Evolutionary conservation across 805 yeast species (phyloP), one percentile per base, ranked within the genome.

Genomic region (Kurtzmaniella cleridarum): DNA sequence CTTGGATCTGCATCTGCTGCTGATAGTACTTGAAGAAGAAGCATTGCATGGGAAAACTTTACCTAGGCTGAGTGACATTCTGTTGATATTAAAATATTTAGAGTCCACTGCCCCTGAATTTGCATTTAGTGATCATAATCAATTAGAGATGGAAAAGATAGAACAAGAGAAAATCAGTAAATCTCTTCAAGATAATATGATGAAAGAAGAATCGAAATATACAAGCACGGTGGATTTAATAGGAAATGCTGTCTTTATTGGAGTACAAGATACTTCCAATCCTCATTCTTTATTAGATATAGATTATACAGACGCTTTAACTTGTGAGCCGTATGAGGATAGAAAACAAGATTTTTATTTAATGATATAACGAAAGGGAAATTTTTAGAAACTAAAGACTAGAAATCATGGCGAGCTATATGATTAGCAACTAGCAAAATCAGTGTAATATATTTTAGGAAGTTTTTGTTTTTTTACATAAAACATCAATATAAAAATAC

Each of bases 201-300:
- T 49, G 27, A 32, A 32, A 9, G 35, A 38, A 4, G 33, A 30
- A 32, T 33, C 35, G 2, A 35, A 31, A 10, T 41, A 30, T 29
- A 35, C 27, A 3, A 45, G 51, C 3, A 44, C 38, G 16, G 28
- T 57, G 8, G 38, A 45, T 11, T 42, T 55, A 12, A 45, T 57
- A 30, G 59, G 42, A 39, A 57, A 55, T 40, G 49, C 44, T 20
- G 29, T 55, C 26, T 46, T 54, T 16, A 30, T 57, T 15, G 42
- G 51, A 2, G 33, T 47, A 8, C 40, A 36, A 16, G 40, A 36
- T 18, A 30, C 23, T 34, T 11, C 35, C 13, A 27, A 27, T 10
- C n/a, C 13, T 18, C n/a, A 14, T n/a, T 18, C 12, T 5, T 30
- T 30, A 4, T 15, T 16, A 15, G 33, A 30, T 6, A 29, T 14